phyloP scores from a whole-genome alignment of 1,284 basidiomycete species.

The Rhodotorula glutinis region DNA sequence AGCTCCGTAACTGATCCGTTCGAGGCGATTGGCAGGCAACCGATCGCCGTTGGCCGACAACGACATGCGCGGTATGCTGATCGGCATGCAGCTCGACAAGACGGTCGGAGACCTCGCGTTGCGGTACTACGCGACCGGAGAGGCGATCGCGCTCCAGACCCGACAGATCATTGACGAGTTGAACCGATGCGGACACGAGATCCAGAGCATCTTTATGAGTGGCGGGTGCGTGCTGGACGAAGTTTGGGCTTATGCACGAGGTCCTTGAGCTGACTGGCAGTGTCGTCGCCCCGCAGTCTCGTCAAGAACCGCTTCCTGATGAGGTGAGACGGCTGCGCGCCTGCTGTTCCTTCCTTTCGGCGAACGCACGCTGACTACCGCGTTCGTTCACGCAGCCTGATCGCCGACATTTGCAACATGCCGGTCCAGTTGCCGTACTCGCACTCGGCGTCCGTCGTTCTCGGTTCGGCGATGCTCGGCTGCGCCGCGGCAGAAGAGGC shows the following conservation, averaged over 20 bases:
- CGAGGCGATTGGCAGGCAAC: no score
- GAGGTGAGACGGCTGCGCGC: conserved; percentile 50
- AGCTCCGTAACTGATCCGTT: no score
- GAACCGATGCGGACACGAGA: conserved; percentile 78
- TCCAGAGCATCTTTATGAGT: conserved; percentile 85
- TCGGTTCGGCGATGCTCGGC: conserved; percentile 90
- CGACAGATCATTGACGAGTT: conserved; percentile 90
- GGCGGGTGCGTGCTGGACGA: conserved; percentile 51
- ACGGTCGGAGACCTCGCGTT: conserved; percentile 77
- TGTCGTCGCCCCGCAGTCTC: conserved; percentile 51
- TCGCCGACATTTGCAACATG: conserved; percentile 80
- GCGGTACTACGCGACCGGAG: conserved; percentile 86
- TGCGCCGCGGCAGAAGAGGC: conserved; percentile 70
- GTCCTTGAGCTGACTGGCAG: no score
- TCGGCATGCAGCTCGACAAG: conserved; percentile 78
- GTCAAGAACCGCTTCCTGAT: conserved; percentile 79
- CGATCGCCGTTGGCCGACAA: conserved; percentile 93
- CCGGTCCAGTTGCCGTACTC: conserved; percentile 78
- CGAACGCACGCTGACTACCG: conserved; percentile 14
- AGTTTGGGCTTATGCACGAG: no score
- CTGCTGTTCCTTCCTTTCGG: background rate
- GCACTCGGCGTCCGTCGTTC: conserved; percentile 75
- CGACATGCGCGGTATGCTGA: conserved; percentile 85
- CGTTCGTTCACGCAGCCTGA: conserved; percentile 51
- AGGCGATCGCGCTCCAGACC: conserved; percentile 92